Conservation (phyloP, 768 basidiomycete genomes). For the Mycena pura region DNA sequence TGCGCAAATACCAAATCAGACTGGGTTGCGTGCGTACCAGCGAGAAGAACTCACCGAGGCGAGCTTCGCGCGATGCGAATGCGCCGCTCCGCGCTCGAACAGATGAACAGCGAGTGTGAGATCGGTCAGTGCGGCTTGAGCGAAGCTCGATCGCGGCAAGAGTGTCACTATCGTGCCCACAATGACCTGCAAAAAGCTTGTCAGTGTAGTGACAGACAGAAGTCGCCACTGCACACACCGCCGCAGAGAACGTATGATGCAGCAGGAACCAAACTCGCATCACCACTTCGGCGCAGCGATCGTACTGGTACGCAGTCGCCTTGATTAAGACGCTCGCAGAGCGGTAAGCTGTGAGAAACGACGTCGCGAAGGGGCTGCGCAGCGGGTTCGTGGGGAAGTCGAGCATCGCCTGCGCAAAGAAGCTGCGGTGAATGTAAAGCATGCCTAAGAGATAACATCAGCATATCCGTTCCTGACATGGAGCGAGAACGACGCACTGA, state of each 20-base stretch:
- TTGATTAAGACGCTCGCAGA: constrained; percentile 59
- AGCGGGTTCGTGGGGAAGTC: constrained; percentile 61
- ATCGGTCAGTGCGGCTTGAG: constrained; percentile 56
- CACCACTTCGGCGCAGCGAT: constrained; percentile 53
- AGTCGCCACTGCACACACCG: constrained; percentile 38
- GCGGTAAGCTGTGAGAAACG: constrained; percentile 61
- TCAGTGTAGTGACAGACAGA: not conserved
- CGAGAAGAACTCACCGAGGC: constrained; percentile 46
- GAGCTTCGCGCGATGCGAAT: constrained; percentile 53
- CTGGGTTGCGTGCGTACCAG: not conserved
- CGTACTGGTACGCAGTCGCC: constrained; percentile 54
- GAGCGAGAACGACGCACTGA: constrained; percentile 49
- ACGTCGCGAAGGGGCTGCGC: constrained; percentile 60
- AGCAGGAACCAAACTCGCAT: constrained; percentile 59
- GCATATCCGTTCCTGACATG: not conserved
- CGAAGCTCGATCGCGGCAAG: constrained; percentile 56
- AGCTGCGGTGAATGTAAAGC: constrained; percentile 62
- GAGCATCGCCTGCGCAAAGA: constrained; percentile 64
- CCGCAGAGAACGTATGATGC: constrained; percentile 58
- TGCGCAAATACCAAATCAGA: constrained; percentile 21
- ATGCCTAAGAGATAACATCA: constrained; percentile 42
- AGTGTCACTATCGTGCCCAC: constrained; percentile 67
- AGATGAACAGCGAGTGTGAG: constrained; percentile 52
- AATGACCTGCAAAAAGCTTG: constrained; percentile 48
- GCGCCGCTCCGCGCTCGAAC: constrained; percentile 51